phyloP scores from a whole-genome alignment of 1,139 yeast species.

The Nematodospora anomalae region DNA sequence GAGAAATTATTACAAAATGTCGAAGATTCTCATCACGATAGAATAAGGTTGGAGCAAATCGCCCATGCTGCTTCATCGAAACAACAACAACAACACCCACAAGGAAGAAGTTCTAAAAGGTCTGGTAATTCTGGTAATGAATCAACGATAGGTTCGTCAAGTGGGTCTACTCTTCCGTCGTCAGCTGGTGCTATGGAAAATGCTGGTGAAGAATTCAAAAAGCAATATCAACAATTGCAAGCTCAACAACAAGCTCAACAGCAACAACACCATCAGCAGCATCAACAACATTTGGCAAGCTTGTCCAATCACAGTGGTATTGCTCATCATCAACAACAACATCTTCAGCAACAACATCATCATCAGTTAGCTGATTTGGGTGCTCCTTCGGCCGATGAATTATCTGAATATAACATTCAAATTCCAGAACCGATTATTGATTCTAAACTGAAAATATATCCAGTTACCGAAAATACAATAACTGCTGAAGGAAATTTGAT shows the following conservation, averaged over 20 bases:
- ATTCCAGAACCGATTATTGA: slow-evolving; percentile 51
- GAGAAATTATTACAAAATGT: slow-evolving; percentile 43
- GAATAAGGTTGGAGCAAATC: slow-evolving; percentile 35
- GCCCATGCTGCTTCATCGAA: slow-evolving; percentile 22
- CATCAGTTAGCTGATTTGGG: slow-evolving; percentile 22
- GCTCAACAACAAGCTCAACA: slow-evolving; percentile 14
- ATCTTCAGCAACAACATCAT: slow-evolving; percentile 21
- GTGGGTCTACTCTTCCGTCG: neutral
- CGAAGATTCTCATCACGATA: slow-evolving; percentile 18
- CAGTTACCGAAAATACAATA: slow-evolving; percentile 48
- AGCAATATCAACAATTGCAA: slow-evolving; percentile 12
- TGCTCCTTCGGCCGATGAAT: slow-evolving; percentile 24
- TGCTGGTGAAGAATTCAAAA: slow-evolving; percentile 8
- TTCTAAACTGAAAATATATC: slow-evolving; percentile 47
- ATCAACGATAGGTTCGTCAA: neutral
- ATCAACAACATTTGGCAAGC: slow-evolving; percentile 14
- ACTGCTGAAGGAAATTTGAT: slow-evolving; percentile 52
- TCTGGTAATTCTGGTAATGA: neutral
- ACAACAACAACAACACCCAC: slow-evolving; percentile 11
- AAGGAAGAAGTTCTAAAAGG: slow-evolving; percentile 2
- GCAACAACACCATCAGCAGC: slow-evolving; percentile 16
- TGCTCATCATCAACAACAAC: slow-evolving; percentile 16
- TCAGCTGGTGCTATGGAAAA: slow-evolving; percentile 5
- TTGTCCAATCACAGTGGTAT: slow-evolving; percentile 11
- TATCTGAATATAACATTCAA: slow-evolving; percentile 46